Evolutionary conservation across 2,329 filamentous ascomycete species (phyloP).

Genomic region (Chaetomium sp.): DNA sequence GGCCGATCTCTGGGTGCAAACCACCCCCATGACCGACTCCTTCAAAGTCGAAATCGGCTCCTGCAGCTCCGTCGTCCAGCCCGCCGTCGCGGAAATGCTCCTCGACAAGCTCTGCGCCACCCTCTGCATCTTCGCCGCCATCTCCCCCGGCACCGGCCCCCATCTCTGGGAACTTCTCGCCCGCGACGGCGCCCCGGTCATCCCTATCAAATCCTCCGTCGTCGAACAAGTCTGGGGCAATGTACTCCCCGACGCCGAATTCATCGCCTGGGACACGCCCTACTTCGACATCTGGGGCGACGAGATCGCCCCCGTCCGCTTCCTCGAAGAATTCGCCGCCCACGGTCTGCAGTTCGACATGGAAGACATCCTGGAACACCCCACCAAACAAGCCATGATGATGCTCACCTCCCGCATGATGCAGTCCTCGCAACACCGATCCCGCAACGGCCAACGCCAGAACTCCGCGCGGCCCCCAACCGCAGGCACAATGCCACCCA

Average conservation of each 20-base stretch:
- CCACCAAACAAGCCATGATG: conserved; percentile 10
- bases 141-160: not conserved
- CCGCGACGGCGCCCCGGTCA: conserved; percentile 1
- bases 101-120: conserved; percentile 13
- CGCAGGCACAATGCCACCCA: too few species aligned
- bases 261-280: conserved; percentile 7
- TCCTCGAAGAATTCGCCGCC: conserved; percentile 11
- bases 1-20: conserved; percentile 10
- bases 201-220: conserved; percentile 8
- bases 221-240: conserved; percentile 10
- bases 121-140: conserved; percentile 7
- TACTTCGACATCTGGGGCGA: conserved; percentile 13
- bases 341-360: conserved; percentile 11
- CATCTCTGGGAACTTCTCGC: conserved; percentile 11
- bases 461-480: not conserved
- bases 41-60: conserved; percentile 14
- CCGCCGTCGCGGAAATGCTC: conserved; percentile 9
- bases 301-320: conserved; percentile 10
- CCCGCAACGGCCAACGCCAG: not conserved
- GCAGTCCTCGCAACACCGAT: not conserved
- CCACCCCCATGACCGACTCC: conserved; percentile 6
- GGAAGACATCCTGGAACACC: conserved; percentile 11
- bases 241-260: conserved; percentile 7
- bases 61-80: conserved; percentile 10
- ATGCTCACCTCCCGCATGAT: conserved; percentile 4